A percentile compares a stretch with the other conserved stretches of the same genome.
phyloP scores from a whole-genome alignment of 2,329 filamentous ascomycete genomes.

The Stachybotrys chlorohalonatus region DNA sequence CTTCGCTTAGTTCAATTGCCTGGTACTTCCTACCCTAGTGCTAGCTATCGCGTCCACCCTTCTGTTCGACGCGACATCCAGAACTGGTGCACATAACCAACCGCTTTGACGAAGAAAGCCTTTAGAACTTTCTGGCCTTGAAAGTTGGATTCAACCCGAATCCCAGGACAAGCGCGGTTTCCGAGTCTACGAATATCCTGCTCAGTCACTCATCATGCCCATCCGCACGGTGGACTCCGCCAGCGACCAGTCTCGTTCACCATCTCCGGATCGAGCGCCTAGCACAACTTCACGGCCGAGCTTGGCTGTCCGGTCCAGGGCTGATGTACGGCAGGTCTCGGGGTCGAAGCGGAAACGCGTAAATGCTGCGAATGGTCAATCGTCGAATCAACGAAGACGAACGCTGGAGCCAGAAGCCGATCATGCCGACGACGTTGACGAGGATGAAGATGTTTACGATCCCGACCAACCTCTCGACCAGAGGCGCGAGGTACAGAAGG shows the following conservation, averaged over 20 bases:
- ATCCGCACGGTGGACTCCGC: slow-evolving; percentile 10
- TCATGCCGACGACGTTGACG: slow-evolving; percentile 20
- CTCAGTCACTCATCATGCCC: slow-evolving; percentile 13
- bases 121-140: no score
- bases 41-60: neutral
- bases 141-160: no score
- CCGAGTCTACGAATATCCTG: neutral
- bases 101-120: no score
- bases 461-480: slow-evolving; percentile 73
- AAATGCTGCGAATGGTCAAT: slow-evolving; percentile 12
- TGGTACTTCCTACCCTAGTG: neutral
- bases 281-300: slow-evolving; percentile 8
- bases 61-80: neutral
- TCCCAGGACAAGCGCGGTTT: no score
- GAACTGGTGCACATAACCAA: neutral
- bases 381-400: slow-evolving; percentile 11
- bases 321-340: slow-evolving; percentile 10
- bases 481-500: slow-evolving; percentile 60
- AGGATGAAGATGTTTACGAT: slow-evolving; percentile 51
- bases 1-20: neutral
- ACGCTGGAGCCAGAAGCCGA: slow-evolving; percentile 5
- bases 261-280: slow-evolving; percentile 9
- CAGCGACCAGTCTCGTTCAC: slow-evolving; percentile 9
- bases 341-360: slow-evolving; percentile 23
- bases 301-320: slow-evolving; percentile 16